A percentile compares a stretch with the other conserved stretches of the same genome.
phyloP scores from a whole-genome alignment of 768 basidiomycete species.

The Multifurca ochricompacta region DNA sequence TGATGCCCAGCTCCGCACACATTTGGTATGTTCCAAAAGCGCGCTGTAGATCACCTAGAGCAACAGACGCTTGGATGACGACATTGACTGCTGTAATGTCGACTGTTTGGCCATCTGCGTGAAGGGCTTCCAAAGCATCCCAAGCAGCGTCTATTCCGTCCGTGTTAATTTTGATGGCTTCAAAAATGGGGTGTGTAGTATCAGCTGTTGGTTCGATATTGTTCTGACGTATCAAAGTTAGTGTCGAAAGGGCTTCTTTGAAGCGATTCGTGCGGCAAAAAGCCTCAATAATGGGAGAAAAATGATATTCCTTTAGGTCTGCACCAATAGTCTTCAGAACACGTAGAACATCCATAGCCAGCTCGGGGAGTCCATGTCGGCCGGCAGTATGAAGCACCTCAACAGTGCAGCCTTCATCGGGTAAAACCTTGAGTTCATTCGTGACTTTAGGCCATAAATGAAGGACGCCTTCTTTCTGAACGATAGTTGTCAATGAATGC shows the following conservation, averaged over 20 bases:
- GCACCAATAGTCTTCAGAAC: conserved; percentile 43
- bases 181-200: conserved; percentile 49
- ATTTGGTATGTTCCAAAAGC: conserved; percentile 72
- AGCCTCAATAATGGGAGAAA: conserved; percentile 70
- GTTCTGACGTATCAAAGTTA: conserved; percentile 52
- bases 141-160: conserved; percentile 59
- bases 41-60: conserved; percentile 60
- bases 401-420: conserved; percentile 69
- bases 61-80: conserved; percentile 55
- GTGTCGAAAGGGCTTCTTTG: conserved; percentile 52
- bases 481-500: not conserved
- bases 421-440: conserved; percentile 42
- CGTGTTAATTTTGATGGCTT: conserved; percentile 37
- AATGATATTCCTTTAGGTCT: conserved; percentile 60
- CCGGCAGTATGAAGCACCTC: conserved; percentile 67
- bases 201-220: conserved; percentile 41
- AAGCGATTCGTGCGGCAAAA: conserved; percentile 50
- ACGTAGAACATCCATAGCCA: conserved; percentile 59
- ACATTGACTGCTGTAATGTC: conserved; percentile 57
- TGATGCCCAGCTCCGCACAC: conserved; percentile 44
- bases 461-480: conserved; percentile 58
- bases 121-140: conserved; percentile 53
- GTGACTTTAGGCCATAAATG: conserved; percentile 56
- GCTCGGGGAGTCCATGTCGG: conserved; percentile 59
- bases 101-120: conserved; percentile 41